Percentiles rank a stretch among this genome's conserved stretches.
Conservation (phyloP, 441 rosid species). For the Pelargonium australe region DNA sequence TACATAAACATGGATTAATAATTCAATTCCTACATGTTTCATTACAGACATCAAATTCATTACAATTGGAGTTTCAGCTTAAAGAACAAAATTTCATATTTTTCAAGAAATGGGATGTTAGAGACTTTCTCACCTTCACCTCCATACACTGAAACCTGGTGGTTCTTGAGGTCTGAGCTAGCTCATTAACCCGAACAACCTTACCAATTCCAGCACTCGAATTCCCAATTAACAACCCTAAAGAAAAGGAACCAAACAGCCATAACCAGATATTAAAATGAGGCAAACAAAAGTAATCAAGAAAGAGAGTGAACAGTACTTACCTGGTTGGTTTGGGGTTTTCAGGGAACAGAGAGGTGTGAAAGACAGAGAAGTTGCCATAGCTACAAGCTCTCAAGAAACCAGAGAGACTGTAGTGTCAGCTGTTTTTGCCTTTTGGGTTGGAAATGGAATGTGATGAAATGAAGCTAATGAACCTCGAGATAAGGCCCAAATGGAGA, state of each 20-base stretch:
- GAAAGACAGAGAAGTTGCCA: conserved; percentile 3
- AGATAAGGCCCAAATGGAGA: conserved; percentile 2
- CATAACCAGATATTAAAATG: background rate
- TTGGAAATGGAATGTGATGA: background rate
- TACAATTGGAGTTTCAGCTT: background rate
- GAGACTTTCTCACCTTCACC: conserved; percentile 25
- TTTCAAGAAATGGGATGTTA: background rate
- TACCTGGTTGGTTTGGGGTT: conserved; percentile 2
- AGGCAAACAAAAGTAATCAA: background rate
- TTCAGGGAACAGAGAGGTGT: background rate
- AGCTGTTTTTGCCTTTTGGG: background rate
- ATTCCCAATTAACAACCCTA: conserved; percentile 4
- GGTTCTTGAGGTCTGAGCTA: background rate
- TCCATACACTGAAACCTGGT: conserved; percentile 12
- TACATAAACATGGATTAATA: too few relatives aligned
- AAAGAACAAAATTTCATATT: background rate
- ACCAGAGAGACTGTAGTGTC: background rate
- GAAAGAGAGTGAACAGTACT: conserved; percentile 2
- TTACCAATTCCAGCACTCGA: conserved; percentile 1
- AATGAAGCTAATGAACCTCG: background rate
- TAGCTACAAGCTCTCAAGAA: background rate
- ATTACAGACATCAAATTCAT: background rate
- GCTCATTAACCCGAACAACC: conserved; percentile 15
- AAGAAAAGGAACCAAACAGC: background rate
- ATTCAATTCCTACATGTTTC: too few relatives aligned